phyloP scores from a whole-genome alignment of 2,329 filamentous ascomycete species.

The Cytospora paraplurivora region DNA sequence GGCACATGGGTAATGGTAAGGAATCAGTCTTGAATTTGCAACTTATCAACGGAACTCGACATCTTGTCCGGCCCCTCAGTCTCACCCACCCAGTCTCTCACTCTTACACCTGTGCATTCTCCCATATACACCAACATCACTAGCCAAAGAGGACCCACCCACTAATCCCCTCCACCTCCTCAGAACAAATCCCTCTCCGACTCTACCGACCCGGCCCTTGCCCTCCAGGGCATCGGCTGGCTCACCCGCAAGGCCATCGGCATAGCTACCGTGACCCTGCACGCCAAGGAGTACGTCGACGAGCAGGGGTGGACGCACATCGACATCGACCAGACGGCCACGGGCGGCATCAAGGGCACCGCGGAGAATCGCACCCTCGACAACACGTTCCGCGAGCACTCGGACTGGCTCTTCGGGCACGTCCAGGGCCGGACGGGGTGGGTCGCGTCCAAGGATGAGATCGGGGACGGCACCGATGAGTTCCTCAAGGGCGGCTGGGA shows the following conservation, averaged over 20 bases:
- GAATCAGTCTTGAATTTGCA: conserved; percentile 13
- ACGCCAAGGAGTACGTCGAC: conserved; percentile 57
- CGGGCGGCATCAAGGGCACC: conserved; percentile 70
- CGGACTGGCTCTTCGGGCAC: conserved; percentile 78
- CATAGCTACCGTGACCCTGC: conserved; percentile 68
- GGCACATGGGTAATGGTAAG: conserved; percentile 72
- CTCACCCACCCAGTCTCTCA: not conserved
- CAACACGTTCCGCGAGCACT: conserved; percentile 60
- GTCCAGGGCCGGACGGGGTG: conserved; percentile 64
- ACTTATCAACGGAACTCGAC: not conserved
- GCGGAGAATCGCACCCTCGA: conserved; percentile 58
- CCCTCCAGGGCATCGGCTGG: conserved; percentile 73
- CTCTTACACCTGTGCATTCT: not conserved
- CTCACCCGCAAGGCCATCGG: conserved; percentile 71
- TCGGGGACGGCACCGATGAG: conserved; percentile 49
- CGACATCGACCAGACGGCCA: conserved; percentile 71
- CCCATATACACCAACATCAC: conserved; percentile 4
- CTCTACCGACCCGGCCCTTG: conserved; percentile 66
- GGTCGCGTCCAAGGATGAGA: conserved; percentile 45
- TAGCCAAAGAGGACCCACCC: not conserved
- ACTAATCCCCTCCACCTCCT: conserved; percentile 14
- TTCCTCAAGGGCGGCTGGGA: conserved; percentile 62
- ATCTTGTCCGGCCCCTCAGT: not conserved
- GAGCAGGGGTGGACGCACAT: conserved; percentile 56
- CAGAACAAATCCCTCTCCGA: conserved; percentile 79